Evolutionary conservation across 129 eudicot genomes (phyloP), one percentile per base, ranked within the genome.

Genomic region (Centrapalus pauciflorus): DNA sequence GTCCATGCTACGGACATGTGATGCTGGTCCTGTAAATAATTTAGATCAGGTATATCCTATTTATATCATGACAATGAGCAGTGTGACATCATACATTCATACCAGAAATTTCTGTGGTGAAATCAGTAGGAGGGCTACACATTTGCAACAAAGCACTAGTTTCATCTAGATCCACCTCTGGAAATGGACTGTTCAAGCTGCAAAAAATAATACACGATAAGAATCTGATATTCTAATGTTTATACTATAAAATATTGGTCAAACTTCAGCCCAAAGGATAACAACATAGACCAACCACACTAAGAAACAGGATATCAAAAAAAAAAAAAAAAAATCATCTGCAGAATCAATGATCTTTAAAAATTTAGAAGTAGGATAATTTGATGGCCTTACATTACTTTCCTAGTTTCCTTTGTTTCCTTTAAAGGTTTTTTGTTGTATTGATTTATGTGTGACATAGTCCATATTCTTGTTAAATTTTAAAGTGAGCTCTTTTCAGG

Each of bases 131-230:
- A 64, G 88, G 66, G 75, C 84, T 82, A 68, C 77, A 79, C 79
- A 79, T 84, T 64, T 83, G 89, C 79, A 88, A 59, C 55, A 76
- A 56, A 12, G 72, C 66, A 81, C 76, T 77, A 72, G 72, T 48
- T 69, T 84, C 87, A 64, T 82, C 88, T 48, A 67, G 84, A 46
- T 83, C 88, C 74, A 79, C 68, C 75, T 87, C 96, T 41, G 81
- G 60, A 76, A 87, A 76, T 3, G 71, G 73, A 60, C 65, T 84
- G 77, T 71, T 73, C 56, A 74, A 71, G 57, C 92, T 84, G 84
- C 67, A 73, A 69, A 76, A 21, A 46, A 4, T n/a, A 43, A 21
- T 20, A 71, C 55, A 7, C 2, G 29, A 25, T 69, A 55, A 37
- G 54, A 38, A 33, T 67, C 13, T 14, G 43, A 52, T 37, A 27